phyloP scores from a whole-genome alignment of 1,284 basidiomycete genomes.

The Cryptococcus floricola region DNA sequence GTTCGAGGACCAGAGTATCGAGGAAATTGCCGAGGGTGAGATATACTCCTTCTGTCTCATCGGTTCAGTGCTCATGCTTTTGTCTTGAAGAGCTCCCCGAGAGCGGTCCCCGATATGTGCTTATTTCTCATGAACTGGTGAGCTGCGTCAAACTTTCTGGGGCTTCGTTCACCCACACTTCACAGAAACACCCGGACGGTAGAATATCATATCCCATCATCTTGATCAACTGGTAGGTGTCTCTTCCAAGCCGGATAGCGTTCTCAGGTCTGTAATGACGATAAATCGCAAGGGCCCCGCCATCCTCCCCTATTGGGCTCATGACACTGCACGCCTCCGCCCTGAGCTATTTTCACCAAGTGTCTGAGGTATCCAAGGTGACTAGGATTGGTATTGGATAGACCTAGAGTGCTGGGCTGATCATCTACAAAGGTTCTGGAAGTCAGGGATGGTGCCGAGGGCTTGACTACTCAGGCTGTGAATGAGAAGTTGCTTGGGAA shows the following conservation, averaged over 20 bases:
- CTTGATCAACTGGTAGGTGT: slow-evolving; percentile 70
- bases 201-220: slow-evolving; percentile 78
- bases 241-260: slow-evolving; percentile 4
- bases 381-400: neutral
- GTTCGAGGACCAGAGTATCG: slow-evolving; percentile 68
- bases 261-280: neutral
- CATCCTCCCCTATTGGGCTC: slow-evolving; percentile 66
- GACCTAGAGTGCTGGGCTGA: neutral
- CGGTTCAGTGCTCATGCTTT: neutral
- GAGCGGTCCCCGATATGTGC: slow-evolving; percentile 79
- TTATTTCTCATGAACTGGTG: slow-evolving; percentile 73
- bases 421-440: slow-evolving; percentile 59
- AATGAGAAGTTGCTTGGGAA: slow-evolving; percentile 58
- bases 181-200: slow-evolving; percentile 68
- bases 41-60: neutral
- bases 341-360: slow-evolving; percentile 70
- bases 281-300: slow-evolving; percentile 53
- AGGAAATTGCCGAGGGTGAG: slow-evolving; percentile 77
- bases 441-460: slow-evolving; percentile 72
- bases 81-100: slow-evolving; percentile 71
- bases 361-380: slow-evolving; percentile 49
- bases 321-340: slow-evolving; percentile 81
- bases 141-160: slow-evolving; percentile 3
- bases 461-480: slow-evolving; percentile 66
- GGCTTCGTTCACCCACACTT: neutral